Conservation (phyloP, 139 green algal genomes). For the Tetradesmus lagerheimii region DNA sequence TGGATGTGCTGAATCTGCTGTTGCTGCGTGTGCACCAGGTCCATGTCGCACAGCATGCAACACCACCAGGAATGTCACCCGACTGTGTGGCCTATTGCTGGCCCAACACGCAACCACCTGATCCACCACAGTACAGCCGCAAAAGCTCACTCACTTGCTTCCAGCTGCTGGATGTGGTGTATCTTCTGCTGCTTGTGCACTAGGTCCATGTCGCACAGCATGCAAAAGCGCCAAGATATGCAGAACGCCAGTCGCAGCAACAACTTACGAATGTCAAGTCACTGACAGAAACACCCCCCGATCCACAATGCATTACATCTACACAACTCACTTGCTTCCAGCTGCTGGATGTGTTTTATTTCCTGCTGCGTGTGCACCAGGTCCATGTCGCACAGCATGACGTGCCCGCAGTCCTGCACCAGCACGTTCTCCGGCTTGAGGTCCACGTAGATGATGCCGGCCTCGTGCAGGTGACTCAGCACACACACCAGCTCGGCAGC, state of each 20-base stretch:
- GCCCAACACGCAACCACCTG: too few relatives aligned
- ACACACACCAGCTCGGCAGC: conserved; percentile 48
- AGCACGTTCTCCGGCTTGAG: conserved; percentile 66
- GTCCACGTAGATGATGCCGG: conserved; percentile 57
- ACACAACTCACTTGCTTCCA: not conserved
- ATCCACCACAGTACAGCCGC: too few relatives aligned
- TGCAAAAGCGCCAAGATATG: too few relatives aligned
- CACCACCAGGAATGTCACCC: too few relatives aligned
- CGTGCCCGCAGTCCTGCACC: conserved; percentile 46
- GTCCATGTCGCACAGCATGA: conserved; percentile 49
- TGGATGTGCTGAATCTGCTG: not conserved
- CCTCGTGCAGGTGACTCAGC: conserved; percentile 51
- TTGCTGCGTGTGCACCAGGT: conserved; percentile 34
- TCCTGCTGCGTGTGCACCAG: conserved; percentile 34
- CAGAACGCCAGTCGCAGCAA: too few relatives aligned
- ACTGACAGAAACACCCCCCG: too few relatives aligned
- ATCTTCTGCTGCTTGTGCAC: conserved; percentile 32
- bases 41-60: conserved; percentile 44
- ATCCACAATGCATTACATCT: too few relatives aligned
- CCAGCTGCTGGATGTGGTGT: not conserved
- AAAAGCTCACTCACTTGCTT: too few relatives aligned
- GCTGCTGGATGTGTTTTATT: not conserved
- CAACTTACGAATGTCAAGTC: too few relatives aligned
- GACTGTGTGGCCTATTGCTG: too few relatives aligned
- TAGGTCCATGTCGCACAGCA: conserved; percentile 46